A percentile compares a stretch with the other conserved stretches of the same genome.
phyloP scores from a whole-genome alignment of 2,329 filamentous ascomycete species.

The Aspergillus sp. region DNA sequence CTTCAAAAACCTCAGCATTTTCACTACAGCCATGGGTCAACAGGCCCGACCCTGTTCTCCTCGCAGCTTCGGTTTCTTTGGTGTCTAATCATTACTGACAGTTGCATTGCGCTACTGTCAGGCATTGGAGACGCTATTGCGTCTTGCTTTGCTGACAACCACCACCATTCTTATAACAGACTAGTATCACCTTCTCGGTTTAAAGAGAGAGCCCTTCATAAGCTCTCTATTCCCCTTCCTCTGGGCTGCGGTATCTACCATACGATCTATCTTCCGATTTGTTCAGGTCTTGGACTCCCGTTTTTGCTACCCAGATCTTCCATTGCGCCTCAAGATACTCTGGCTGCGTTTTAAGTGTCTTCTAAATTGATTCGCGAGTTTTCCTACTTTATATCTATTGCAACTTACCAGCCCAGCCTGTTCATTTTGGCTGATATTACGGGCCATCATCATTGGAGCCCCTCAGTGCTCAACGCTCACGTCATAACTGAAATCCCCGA shows the following conservation, averaged over 20 bases:
- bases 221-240: not conserved
- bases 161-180: constrained; percentile 10
- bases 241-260: not conserved
- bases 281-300: not conserved
- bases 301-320: not conserved
- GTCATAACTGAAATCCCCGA: constrained; percentile 32
- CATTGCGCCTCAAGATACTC: not conserved
- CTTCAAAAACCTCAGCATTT: constrained; percentile 7
- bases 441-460: constrained; percentile 4
- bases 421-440: constrained; percentile 2
- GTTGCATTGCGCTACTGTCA: constrained; percentile 24
- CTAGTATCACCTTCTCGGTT: not conserved
- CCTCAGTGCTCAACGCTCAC: constrained; percentile 23
- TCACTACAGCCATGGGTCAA: constrained; percentile 9
- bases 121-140: constrained; percentile 19
- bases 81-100: constrained; percentile 26
- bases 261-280: not conserved
- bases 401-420: not conserved
- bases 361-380: not conserved
- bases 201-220: not conserved
- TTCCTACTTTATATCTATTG: no score
- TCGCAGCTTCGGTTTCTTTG: constrained; percentile 7
- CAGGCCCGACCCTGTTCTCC: constrained; percentile 13
- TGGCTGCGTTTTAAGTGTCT: not conserved
- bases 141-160: constrained; percentile 17